Evolutionary conservation across 257 asterid species (phyloP), one percentile per base, ranked within the genome.

Genomic region (Fraxinus anomala): DNA sequence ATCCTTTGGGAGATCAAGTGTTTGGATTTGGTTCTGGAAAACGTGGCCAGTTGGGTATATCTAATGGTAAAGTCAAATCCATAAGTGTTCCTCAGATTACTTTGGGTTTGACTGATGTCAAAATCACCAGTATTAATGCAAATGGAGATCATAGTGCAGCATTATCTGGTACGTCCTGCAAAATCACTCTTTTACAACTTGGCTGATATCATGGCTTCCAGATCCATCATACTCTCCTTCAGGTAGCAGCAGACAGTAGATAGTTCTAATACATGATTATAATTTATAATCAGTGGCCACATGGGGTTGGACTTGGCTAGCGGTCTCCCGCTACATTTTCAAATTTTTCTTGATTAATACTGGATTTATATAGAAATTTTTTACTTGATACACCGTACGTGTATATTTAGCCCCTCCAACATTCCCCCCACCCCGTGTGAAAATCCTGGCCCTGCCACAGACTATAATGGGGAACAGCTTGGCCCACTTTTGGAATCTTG

Each of bases 141-240:
- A 91, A 92, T 84, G 99, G 97, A 79, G 99, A 96, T 86, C 99
- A 92, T 73, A 96, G 99, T 87, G 91, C 95, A 66, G 99, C 97
- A 76, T 83, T 96, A 85, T 86, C 91, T 23, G 89, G 98, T 89
- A 70, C 76, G 89, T 73, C 75, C 23, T 74, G 37, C 21, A 42
- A 23, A 31, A 21, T 65, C 59, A 68, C 44, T 54, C 78, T 34
- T 33, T 31, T 10, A 40, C 4, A 33, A 73, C 70, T 51, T 78
- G 61, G 40, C 33, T 16, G 56, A 44, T 54, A 34, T 11, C 17
- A 69, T 30, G n/a, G 71, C 61, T 13, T 76, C 9, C n/a, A 49
- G 30, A 68, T 12, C 44, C 28, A 14, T 42, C 36, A 44, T 44
- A 11, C 42, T 68, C 61, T 28, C n/a, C 82, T 54, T 17, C 72